A percentile compares a stretch with the other conserved stretches of the same genome.
Evolutionary conservation across 2,329 filamentous ascomycete species (phyloP).

Genomic region (Colletotrichum destructivum): DNA sequence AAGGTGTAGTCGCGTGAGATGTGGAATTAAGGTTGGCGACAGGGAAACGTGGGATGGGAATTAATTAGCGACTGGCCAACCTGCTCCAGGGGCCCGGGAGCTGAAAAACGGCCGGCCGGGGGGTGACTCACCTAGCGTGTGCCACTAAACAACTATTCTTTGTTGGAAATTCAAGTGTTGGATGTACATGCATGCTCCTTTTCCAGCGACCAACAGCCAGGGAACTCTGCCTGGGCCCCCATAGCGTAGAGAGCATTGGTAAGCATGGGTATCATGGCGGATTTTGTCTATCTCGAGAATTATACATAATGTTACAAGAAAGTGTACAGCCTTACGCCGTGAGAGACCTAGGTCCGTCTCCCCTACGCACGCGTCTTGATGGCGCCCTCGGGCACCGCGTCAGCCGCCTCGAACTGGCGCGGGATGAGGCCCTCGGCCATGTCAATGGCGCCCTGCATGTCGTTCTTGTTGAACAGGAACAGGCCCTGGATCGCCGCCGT

Average conservation of each 20-base stretch:
- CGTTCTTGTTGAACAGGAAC: conserved; percentile 94
- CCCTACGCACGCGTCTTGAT: conserved; percentile 59
- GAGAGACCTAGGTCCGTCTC: no score
- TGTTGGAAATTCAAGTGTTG: neutral
- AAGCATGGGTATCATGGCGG: conserved; percentile 15
- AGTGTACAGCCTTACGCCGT: neutral
- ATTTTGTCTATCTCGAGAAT: conserved; percentile 11
- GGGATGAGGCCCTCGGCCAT: conserved; percentile 81
- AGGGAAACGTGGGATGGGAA: neutral
- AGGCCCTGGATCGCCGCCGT: conserved; percentile 94
- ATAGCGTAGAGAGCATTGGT: neutral
- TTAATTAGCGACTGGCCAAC: no score
- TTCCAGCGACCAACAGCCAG: neutral
- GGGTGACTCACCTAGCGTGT: conserved; percentile 1
- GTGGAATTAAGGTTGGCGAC: neutral
- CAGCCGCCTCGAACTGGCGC: conserved; percentile 66
- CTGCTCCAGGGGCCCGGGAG: no score
- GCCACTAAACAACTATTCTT: no score
- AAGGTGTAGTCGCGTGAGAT: neutral
- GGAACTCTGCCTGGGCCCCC: neutral
- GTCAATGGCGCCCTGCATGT: conserved; percentile 87
- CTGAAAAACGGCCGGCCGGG: neutral
- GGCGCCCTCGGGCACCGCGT: conserved; percentile 53
- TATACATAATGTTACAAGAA: conserved; percentile 36
- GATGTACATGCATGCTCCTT: neutral